Evolutionary conservation across 768 basidiomycete species (phyloP).

Genomic region (Tulasnella calospora): DNA sequence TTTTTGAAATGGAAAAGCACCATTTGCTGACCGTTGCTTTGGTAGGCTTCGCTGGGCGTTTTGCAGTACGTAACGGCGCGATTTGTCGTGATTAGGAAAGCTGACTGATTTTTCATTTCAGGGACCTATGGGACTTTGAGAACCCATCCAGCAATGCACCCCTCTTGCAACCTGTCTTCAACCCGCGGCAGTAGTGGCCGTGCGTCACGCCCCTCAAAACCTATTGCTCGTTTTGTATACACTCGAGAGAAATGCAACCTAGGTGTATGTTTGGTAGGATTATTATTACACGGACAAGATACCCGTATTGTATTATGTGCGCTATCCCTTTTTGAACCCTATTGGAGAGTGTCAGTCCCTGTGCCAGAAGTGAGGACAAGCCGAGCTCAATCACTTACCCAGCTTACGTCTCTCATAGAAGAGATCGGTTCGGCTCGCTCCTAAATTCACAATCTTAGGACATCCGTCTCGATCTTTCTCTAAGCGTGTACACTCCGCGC

Average conservation of each 20-base stretch:
- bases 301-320: not conserved
- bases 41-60: conserved; percentile 65
- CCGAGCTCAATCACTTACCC: conserved; percentile 45
- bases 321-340: conserved; percentile 68
- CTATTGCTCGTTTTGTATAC: not conserved
- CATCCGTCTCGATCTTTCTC: conserved; percentile 98
- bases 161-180: conserved; percentile 41
- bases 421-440: conserved; percentile 84
- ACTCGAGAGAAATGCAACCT: not conserved
- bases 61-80: conserved; percentile 50
- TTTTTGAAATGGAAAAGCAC: conserved; percentile 14
- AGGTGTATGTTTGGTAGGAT: not conserved
- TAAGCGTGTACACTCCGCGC: conserved; percentile 91
- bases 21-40: conserved; percentile 10
- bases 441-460: conserved; percentile 96
- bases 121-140: conserved; percentile 56
- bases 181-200: not conserved
- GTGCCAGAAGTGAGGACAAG: not conserved
- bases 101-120: conserved; percentile 31
- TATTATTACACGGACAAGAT: not conserved
- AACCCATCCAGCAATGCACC: conserved; percentile 51
- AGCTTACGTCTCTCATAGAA: conserved; percentile 87
- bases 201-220: not conserved
- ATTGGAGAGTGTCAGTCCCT: not conserved
- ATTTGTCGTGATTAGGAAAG: not conserved